Evolutionary conservation across 768 basidiomycete species (phyloP), one percentile per base, ranked within the genome.

Genomic region (Kwoniella botswanensis): DNA sequence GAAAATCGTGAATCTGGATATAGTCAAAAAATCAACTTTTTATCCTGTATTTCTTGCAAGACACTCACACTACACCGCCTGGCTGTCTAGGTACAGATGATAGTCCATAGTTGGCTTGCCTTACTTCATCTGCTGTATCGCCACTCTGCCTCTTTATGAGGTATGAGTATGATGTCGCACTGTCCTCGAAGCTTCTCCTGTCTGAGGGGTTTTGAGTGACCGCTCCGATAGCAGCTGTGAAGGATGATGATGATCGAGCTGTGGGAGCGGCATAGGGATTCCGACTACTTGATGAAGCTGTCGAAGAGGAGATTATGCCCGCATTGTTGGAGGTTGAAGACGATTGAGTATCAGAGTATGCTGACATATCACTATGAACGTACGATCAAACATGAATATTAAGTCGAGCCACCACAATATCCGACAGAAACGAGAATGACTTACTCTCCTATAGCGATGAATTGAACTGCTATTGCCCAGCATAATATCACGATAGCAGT

Each of bases 391-490:
- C 13, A 61, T 60, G 43, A 55, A 55, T 10, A 55, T 10, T 9
- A 24, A n/a, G 7, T n/a, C 44, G 42, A 46, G 21, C 21, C 13
- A 12, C 15, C n/a, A 29, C 35, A 15, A 41, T 60, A 12, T 12
- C 1, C 9, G 59, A 60, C 59, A 50, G 42, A 15, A 11, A 43
- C 10, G 62, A 53, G 0, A 24, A 42, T 9, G 15, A 74, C 79
- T 73, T 58, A 78, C 79, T 73, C 46, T 15, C 73, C 76, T 18
- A 80, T 54, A 0, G 68, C 67, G 15, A 78, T 68, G 63, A 78
- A 78, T 59, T 77, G 76, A 12, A 67, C 76, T 11, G 76, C 72
- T 54, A 80, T 52, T 26, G 75, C 68, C 79, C 79, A 80, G 18
- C 55, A 58, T 9, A 78, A 26, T 22, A 77, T 71, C 21, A 71